Conservation (phyloP, 2,329 filamentous ascomycete genomes). For the Nemania abortiva region DNA sequence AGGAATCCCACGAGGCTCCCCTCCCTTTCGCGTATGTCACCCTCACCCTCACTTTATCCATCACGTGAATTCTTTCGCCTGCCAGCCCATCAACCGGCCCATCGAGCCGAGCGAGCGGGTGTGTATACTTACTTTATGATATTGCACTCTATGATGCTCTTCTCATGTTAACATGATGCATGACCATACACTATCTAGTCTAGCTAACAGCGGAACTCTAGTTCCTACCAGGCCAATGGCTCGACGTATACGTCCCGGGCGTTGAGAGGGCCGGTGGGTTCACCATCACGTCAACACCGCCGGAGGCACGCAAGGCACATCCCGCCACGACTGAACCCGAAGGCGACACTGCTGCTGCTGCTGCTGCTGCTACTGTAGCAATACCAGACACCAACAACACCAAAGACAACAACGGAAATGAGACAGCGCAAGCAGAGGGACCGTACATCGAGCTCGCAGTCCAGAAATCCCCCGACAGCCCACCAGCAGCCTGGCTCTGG, state of each 20-base stretch:
- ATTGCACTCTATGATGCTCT: no score
- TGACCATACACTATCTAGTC: background rate
- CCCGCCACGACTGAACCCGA: slow-evolving; percentile 11
- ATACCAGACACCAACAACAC: background rate
- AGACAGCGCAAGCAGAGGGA: background rate
- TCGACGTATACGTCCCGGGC: slow-evolving; percentile 82
- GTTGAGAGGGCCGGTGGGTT: slow-evolving; percentile 82
- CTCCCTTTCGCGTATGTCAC: slow-evolving; percentile 60
- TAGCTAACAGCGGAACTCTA: slow-evolving; percentile 52
- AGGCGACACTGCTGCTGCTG: background rate
- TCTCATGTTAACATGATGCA: background rate
- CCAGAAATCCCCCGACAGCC: slow-evolving; percentile 77
- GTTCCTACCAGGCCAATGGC: slow-evolving; percentile 89
- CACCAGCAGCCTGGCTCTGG: slow-evolving; percentile 83
- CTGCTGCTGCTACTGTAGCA: background rate
- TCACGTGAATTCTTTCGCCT: background rate
- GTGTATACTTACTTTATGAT: no score
- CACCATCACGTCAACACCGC: slow-evolving; percentile 84
- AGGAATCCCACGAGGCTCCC: slow-evolving; percentile 61
- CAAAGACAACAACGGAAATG: background rate
- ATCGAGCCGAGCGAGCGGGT: no score
- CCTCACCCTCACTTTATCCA: background rate
- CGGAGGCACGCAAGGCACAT: slow-evolving; percentile 57
- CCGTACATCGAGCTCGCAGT: slow-evolving; percentile 81
- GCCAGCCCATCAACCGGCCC: background rate